Percentiles rank a stretch among this genome's conserved stretches.
Evolutionary conservation across 2,329 filamentous ascomycete genomes (phyloP).

Genomic region (Aspergillus novofumigatus): DNA sequence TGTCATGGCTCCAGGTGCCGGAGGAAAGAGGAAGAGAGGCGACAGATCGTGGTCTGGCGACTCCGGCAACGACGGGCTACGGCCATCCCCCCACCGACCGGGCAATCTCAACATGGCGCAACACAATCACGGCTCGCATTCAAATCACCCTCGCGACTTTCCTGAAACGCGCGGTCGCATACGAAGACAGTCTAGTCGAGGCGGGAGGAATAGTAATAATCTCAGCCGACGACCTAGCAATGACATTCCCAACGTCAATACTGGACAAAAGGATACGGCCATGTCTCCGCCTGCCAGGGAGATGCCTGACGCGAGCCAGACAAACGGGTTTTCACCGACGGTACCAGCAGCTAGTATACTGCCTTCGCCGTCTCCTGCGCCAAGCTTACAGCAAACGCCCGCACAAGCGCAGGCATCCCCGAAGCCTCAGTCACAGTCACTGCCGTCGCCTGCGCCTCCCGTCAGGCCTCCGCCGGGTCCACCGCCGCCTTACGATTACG

Average conservation of each 20-base stretch:
- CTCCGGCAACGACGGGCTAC: constrained; percentile 35
- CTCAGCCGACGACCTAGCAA: constrained; percentile 31
- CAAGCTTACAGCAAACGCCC: constrained; percentile 8
- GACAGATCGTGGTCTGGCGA: constrained; percentile 44
- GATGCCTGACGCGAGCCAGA: constrained; percentile 23
- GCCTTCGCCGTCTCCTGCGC: constrained; percentile 18
- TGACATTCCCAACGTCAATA: constrained; percentile 33
- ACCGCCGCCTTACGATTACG: constrained; percentile 61
- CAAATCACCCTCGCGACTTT: constrained; percentile 32
- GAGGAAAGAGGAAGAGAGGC: constrained; percentile 53
- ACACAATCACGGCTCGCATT: constrained; percentile 41
- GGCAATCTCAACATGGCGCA: constrained; percentile 50
- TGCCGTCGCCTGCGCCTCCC: constrained; percentile 10
- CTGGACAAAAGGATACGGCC: constrained; percentile 25
- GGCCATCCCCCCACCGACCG: constrained; percentile 46
- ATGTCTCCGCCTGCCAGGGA: constrained; percentile 33
- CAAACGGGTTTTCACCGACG: constrained; percentile 24
- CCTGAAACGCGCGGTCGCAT: constrained; percentile 37
- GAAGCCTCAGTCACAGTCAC: constrained; percentile 17
- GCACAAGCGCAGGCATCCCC: constrained; percentile 12
- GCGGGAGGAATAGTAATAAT: constrained; percentile 28
- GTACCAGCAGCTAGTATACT: constrained; percentile 8
- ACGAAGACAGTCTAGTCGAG: constrained; percentile 36
- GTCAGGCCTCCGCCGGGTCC: constrained; percentile 18
- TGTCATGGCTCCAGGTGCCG: constrained; percentile 49